phyloP scores from a whole-genome alignment of 352 stramenopile genomes.

The Phytopythium kandeliae region DNA sequence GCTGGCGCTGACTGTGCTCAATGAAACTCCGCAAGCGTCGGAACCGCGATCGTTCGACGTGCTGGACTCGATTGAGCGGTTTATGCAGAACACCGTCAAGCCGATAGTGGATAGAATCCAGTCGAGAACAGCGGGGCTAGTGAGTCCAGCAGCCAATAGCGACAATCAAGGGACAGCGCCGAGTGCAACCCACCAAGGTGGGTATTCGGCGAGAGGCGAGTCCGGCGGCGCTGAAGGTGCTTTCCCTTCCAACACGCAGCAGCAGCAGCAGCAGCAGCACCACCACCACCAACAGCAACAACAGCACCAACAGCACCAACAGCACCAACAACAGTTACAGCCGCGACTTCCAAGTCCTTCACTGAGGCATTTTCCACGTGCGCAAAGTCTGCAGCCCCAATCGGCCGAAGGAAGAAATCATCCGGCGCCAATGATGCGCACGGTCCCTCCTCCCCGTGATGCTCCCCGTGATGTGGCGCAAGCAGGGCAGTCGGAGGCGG shows the following conservation, averaged over 20 bases:
- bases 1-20: slow-evolving; percentile 62
- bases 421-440: background rate
- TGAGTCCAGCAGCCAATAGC: background rate
- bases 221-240: background rate
- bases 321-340: background rate
- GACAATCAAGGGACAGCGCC: slow-evolving; percentile 4
- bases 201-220: background rate
- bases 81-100: slow-evolving; percentile 72
- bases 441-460: background rate
- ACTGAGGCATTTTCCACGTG: background rate
- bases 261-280: background rate
- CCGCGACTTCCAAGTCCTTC: background rate
- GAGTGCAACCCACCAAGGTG: background rate
- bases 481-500: background rate
- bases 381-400: background rate
- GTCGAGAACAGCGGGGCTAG: slow-evolving; percentile 1
- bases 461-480: background rate
- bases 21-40: slow-evolving; percentile 17
- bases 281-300: background rate
- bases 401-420: background rate
- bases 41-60: slow-evolving; percentile 54
- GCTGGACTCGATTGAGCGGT: slow-evolving; percentile 73
- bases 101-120: slow-evolving; percentile 71
- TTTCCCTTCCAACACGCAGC: background rate
- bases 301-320: background rate